Conservation (phyloP, 345 rosid species). For the Erucastrum elatum region DNA sequence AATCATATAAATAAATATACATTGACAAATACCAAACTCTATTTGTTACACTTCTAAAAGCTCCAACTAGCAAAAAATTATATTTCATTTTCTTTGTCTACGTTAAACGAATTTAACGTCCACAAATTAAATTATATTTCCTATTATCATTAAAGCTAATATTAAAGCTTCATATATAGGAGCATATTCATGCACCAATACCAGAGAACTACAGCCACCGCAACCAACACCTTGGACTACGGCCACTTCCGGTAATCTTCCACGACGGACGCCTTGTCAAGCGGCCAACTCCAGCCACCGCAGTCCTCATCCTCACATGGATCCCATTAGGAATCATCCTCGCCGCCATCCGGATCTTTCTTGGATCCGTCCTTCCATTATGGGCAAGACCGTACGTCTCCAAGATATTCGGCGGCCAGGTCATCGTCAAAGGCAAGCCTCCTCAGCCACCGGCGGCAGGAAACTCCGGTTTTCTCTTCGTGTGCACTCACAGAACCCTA, state of each 20-base stretch:
- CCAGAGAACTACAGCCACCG: neutral
- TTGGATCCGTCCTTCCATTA: neutral
- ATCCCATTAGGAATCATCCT: neutral
- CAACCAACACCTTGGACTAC: neutral
- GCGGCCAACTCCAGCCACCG: neutral
- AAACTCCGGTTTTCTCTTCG: neutral
- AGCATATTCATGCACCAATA: neutral
- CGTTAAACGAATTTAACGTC: too few species aligned
- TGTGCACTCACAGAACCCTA: neutral
- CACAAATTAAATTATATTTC: too few species aligned
- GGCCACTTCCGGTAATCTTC: neutral
- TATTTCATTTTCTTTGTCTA: too few species aligned
- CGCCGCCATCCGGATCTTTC: neutral
- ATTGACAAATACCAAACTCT: too few species aligned
- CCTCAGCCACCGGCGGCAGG: neutral
- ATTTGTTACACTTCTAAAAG: too few species aligned
- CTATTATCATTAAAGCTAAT: neutral
- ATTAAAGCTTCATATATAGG: neutral
- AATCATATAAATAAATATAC: neutral
- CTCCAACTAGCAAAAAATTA: too few species aligned
- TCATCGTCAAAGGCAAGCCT: slow-evolving; percentile 1
- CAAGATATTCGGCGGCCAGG: neutral
- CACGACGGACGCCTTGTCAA: neutral
- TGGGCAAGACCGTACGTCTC: neutral
- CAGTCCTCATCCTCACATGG: neutral